A percentile compares a stretch with the other conserved stretches of the same genome.
These are phyloP conservation scores for Aspergillus ochraceoroseus DNA, from an alignment of 2,329 filamentous ascomycete genomes.

Conservation along the genomic window DNA sequence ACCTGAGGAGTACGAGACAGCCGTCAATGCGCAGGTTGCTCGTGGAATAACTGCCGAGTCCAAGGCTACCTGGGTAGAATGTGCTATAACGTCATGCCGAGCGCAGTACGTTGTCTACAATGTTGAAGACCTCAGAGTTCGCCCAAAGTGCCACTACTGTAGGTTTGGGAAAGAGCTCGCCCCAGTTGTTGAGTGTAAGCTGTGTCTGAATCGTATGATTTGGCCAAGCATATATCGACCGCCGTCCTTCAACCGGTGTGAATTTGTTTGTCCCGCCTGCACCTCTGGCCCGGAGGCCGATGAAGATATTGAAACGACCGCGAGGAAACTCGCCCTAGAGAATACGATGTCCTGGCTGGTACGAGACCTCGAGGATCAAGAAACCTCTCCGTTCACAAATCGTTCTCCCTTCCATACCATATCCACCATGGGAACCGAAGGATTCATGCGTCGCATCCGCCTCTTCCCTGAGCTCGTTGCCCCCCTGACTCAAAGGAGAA, in stretches of 20 bases:
- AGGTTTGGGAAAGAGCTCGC: too few species aligned
- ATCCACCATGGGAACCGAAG: conserved; percentile 29
- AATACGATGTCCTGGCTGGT: conserved; percentile 47
- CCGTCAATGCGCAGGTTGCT: background rate
- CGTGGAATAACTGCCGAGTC: background rate
- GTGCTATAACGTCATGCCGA: conserved; percentile 41
- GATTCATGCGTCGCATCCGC: conserved; percentile 38
- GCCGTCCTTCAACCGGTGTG: conserved; percentile 23
- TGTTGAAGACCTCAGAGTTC: conserved; percentile 39
- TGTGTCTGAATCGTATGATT: conserved; percentile 47
- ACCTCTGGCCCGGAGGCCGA: conserved; percentile 34
- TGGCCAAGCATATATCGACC: conserved; percentile 47
- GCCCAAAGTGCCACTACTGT: conserved; percentile 50
- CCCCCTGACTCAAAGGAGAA: conserved; percentile 36
- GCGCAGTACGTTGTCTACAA: conserved; percentile 52
- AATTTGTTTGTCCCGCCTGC: conserved; percentile 46
- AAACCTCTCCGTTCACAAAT: conserved; percentile 37
- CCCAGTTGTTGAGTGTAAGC: conserved; percentile 45
- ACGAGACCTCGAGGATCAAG: conserved; percentile 37
- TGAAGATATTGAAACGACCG: conserved; percentile 37
- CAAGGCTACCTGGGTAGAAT: conserved; percentile 47
- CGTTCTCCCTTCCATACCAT: conserved; percentile 42
- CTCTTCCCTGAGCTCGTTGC: conserved; percentile 29
- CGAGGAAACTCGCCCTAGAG: conserved; percentile 37
- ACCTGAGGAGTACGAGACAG: background rate